Conservation (phyloP, 805 yeast species). For the Candida boleticola region DNA sequence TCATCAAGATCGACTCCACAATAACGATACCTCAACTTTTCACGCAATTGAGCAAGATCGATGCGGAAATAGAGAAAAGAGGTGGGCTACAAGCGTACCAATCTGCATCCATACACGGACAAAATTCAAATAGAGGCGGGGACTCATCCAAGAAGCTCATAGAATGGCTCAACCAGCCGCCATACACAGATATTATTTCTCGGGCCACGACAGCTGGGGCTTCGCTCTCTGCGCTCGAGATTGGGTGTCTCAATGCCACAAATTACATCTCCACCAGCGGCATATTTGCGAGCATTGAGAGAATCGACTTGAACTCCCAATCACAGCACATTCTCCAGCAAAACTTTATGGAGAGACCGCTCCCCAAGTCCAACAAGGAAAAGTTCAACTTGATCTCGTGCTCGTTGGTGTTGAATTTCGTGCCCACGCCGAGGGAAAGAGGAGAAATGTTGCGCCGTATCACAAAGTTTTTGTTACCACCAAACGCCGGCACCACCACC, state of each 20-base stretch:
- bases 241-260: slow-evolving; percentile 72
- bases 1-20: slow-evolving; percentile 18
- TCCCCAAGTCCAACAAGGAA: slow-evolving; percentile 44
- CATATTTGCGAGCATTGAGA: slow-evolving; percentile 48
- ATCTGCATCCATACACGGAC: slow-evolving; percentile 83
- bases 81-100: slow-evolving; percentile 86
- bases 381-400: slow-evolving; percentile 71
- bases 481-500: slow-evolving; percentile 11
- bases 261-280: slow-evolving; percentile 65
- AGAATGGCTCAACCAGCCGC: slow-evolving; percentile 57
- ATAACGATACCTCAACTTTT: slow-evolving; percentile 16
- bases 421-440: slow-evolving; percentile 64
- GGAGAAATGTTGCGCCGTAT: slow-evolving; percentile 76
- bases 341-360: slow-evolving; percentile 78
- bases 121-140: slow-evolving; percentile 75
- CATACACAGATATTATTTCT: slow-evolving; percentile 3
- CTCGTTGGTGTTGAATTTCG: slow-evolving; percentile 85
- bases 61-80: slow-evolving; percentile 55
- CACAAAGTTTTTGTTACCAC: slow-evolving; percentile 49
- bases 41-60: slow-evolving; percentile 49
- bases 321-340: slow-evolving; percentile 69
- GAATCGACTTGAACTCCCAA: slow-evolving; percentile 82
- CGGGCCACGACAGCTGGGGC: neutral
- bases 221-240: slow-evolving; percentile 58
- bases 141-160: slow-evolving; percentile 83